Percentiles rank a stretch among this genome's conserved stretches.
phyloP scores from a whole-genome alignment of 768 basidiomycete species.

The Termitomyces heimii region DNA sequence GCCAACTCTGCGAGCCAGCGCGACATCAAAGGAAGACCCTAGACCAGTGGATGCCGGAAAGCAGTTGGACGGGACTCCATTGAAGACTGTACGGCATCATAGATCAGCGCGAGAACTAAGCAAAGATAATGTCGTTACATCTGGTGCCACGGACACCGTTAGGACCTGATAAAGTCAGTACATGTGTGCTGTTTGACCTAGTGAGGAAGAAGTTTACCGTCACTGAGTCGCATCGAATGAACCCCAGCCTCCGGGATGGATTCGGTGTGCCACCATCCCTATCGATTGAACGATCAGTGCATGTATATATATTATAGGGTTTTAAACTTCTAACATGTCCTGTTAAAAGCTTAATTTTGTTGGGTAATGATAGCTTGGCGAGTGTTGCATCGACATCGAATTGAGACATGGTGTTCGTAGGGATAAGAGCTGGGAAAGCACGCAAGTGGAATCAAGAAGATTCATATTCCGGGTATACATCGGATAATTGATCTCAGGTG shows the following conservation, averaged over 20 bases:
- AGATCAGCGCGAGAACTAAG: constrained; percentile 32
- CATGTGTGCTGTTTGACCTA: neutral
- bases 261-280: constrained; percentile 47
- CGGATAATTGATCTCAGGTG: constrained; percentile 9
- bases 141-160: constrained; percentile 43
- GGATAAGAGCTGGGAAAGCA: neutral
- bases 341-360: constrained; percentile 41
- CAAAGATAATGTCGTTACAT: constrained; percentile 27
- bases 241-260: constrained; percentile 33
- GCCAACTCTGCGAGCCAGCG: constrained; percentile 40
- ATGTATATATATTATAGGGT: neutral
- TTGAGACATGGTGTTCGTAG: constrained; percentile 16
- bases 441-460: neutral
- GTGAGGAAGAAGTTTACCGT: constrained; percentile 25
- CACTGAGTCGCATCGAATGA: constrained; percentile 38
- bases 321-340: constrained; percentile 25
- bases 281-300: neutral
- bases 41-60: constrained; percentile 54
- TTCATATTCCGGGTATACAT: constrained; percentile 17
- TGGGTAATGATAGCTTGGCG: constrained; percentile 26
- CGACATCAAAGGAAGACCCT: constrained; percentile 50
- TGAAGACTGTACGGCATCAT: constrained; percentile 34
- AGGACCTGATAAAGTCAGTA: constrained; percentile 25
- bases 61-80: constrained; percentile 49
- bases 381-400: constrained; percentile 32